phyloP scores from a whole-genome alignment of 1,139 yeast species.

The Saccharomyces hybrid region DNA sequence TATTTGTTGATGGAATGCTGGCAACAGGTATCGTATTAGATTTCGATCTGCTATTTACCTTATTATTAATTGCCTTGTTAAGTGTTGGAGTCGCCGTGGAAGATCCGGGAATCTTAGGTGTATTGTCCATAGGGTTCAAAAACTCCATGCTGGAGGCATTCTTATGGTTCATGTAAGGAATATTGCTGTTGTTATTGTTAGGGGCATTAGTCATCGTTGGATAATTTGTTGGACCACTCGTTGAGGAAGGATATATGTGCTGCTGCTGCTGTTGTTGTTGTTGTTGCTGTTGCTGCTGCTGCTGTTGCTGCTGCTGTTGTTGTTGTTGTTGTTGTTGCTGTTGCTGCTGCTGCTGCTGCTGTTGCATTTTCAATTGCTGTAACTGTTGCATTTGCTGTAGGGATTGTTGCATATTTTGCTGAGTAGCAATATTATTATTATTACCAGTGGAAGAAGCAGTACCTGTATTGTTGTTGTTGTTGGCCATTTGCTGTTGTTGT shows the following conservation, averaged over 20 bases:
- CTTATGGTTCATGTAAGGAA: background rate
- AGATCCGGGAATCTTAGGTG: background rate
- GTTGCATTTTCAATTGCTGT: slow-evolving; percentile 2
- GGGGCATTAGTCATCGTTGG: background rate
- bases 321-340: background rate
- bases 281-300: slow-evolving; percentile 9
- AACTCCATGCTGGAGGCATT: background rate
- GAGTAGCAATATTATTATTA: background rate
- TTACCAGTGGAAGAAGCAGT: slow-evolving; percentile 8
- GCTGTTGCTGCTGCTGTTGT: slow-evolving; percentile 16
- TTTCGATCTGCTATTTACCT: slow-evolving; percentile 20
- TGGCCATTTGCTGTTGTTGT: slow-evolving; percentile 7
- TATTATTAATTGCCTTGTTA: slow-evolving; percentile 16
- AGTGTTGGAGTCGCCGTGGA: background rate
- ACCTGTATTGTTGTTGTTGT: slow-evolving; percentile 16
- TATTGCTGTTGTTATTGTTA: slow-evolving; percentile 12
- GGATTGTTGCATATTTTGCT: slow-evolving; percentile 2
- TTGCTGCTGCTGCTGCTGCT: background rate
- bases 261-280: background rate
- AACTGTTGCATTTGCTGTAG: slow-evolving; percentile 1
- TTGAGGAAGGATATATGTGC: slow-evolving; percentile 1
- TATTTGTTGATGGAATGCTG: background rate
- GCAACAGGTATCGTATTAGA: background rate
- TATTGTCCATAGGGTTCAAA: background rate
- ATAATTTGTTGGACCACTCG: background rate